Percentiles rank a stretch among this genome's conserved stretches.
Evolutionary conservation across 176 grass and related monocot species (phyloP).

Genomic region (Bolboschoenus planiculmis): DNA sequence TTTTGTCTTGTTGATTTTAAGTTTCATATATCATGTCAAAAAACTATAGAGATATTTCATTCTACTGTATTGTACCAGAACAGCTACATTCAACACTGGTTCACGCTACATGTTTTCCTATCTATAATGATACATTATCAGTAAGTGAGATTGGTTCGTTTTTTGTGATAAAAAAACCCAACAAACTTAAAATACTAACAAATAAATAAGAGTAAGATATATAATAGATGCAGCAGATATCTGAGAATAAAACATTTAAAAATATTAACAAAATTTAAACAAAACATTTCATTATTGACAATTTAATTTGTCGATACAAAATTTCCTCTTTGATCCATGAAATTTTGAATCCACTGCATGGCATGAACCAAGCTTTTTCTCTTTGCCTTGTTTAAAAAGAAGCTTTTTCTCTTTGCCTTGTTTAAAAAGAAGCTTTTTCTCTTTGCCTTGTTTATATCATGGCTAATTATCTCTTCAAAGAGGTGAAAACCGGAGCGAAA

Average conservation of each 20-base stretch:
- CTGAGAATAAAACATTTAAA: not conserved
- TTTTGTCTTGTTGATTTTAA: not conserved
- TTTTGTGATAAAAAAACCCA: no score
- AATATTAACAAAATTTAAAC: not conserved
- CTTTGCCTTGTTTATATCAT: slow-evolving; percentile 48
- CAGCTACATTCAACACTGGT: not conserved
- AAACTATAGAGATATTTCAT: no score
- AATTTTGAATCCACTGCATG: slow-evolving; percentile 39
- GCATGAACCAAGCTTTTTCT: slow-evolving; percentile 41
- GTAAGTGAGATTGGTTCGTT: no score
- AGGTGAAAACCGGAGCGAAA: slow-evolving; percentile 42
- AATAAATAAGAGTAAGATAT: no score
- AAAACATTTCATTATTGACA: not conserved
- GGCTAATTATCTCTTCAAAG: slow-evolving; percentile 81
- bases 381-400: slow-evolving; percentile 49
- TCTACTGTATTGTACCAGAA: not conserved
- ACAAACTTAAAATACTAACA: no score
- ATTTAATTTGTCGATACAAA: not conserved
- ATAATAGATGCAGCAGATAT: not conserved
- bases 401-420: slow-evolving; percentile 45
- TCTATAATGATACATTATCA: not conserved
- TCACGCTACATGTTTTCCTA: not conserved
- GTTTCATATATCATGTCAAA: not conserved
- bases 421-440: slow-evolving; percentile 52
- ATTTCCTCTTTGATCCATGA: slow-evolving; percentile 9